Base-by-base conservation (phyloP, 495 filamentous ascomycete species). In the Xylaria acuta region DNA sequence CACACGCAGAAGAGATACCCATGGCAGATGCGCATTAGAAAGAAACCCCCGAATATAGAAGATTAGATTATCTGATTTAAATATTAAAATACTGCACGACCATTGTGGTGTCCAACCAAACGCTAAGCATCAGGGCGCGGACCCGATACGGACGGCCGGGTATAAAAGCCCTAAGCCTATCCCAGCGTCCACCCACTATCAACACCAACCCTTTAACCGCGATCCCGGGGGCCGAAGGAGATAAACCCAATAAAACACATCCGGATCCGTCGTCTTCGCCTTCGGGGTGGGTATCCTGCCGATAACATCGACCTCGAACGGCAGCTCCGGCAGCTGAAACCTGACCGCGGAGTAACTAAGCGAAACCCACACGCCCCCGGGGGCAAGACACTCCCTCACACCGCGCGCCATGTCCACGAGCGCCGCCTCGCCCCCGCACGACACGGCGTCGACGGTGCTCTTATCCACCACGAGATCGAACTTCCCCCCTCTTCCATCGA, bases 391-490 rank as follows among this genome's bases (percentile, higher is more conserved):
- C 18, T 62, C 64, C 16, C 59, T 64, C 7, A 85, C 74, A 0
- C 71, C 60, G 4, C 71, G 40, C 0, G 77, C 78, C 80, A 84
- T 83, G 2, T 67, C 36, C 18, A 67, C 22, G 22, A 85, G 18
- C 5, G 80, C 74, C 4, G 69, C 71, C 3, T 70, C 72, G 6
- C 77, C 81, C 11, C 77, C 78, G 66, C 83, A 85, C 3, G 82
- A 71, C 25, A 85, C 72, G 7, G 83, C 82, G 45, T 85, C 83
- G 36, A 71, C 79, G 6, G 83, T 83, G 75, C 81, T 78, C 70
- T 84, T 85, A 72, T 85, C 83, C 9, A 85, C 58, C 1, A 80
- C 81, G 16, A 84, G 56, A 22, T 78, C 71, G 47, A 77, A 83
- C n/a, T n/a, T n/a, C n/a, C n/a, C n/a, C n/a, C n/a, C n/a, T n/a